Conservation (phyloP, 495 filamentous ascomycete species). For the Penicillium paradoxum region DNA sequence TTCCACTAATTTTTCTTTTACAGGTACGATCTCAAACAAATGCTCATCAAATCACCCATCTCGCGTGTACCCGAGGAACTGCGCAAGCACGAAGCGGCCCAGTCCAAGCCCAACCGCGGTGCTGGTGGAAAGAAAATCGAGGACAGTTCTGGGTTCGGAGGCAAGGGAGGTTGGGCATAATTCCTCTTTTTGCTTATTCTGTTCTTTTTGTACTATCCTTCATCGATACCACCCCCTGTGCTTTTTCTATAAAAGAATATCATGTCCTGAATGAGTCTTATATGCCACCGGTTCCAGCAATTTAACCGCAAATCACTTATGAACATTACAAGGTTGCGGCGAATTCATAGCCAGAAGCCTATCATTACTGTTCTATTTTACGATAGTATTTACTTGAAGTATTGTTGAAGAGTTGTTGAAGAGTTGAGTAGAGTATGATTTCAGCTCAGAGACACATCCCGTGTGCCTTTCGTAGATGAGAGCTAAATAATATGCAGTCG, state of each 20-base stretch:
- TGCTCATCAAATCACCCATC: conserved; percentile 88
- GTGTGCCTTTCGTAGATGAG: background rate
- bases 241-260: background rate
- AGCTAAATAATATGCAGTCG: background rate
- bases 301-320: too few relatives aligned
- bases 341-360: too few relatives aligned
- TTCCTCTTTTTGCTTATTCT: background rate
- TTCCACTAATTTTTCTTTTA: conserved; percentile 13
- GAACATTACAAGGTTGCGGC: too few relatives aligned
- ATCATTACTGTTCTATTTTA: background rate
- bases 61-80: conserved; percentile 90
- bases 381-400: background rate
- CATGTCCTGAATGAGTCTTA: background rate
- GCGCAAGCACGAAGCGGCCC: conserved; percentile 88
- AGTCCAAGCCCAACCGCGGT: conserved; percentile 66
- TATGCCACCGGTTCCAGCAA: too few relatives aligned
- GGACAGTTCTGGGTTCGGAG: conserved; percentile 55
- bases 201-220: background rate
- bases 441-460: background rate
- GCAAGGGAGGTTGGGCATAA: conserved; percentile 50
- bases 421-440: conserved; percentile 2
- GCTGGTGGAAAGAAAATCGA: conserved; percentile 56
- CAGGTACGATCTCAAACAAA: conserved; percentile 84
- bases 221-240: background rate
- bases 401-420: background rate